Percentiles rank a stretch among this genome's conserved stretches.
These are phyloP conservation scores for Candida dubliniensis DNA, from an alignment of 1,139 yeast genomes.

Conservation along the genomic window DNA sequence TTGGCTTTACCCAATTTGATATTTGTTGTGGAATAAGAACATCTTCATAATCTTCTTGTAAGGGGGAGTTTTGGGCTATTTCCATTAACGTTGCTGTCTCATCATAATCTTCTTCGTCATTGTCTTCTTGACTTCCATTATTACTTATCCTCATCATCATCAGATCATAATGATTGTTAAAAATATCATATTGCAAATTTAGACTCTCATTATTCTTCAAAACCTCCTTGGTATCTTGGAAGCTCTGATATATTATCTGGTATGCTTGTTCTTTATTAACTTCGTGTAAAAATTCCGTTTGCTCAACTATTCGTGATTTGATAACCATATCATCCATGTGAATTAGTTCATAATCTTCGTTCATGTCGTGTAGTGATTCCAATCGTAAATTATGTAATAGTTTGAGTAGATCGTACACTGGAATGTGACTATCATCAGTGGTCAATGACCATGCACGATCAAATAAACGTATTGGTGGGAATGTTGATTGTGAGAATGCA, in stretches of 20 bases:
- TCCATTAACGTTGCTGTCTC: slow-evolving; percentile 17
- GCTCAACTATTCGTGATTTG: slow-evolving; percentile 6
- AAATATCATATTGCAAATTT: background rate
- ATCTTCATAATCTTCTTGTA: background rate
- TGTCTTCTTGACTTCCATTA: slow-evolving; percentile 5
- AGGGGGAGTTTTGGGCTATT: background rate
- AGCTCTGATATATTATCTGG: slow-evolving; percentile 7
- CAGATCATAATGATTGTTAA: background rate
- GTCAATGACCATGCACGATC: slow-evolving; percentile 11
- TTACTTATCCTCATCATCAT: background rate
- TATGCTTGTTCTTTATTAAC: slow-evolving; percentile 10
- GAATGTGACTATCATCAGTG: slow-evolving; percentile 1
- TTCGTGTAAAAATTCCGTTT: background rate
- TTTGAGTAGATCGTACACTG: slow-evolving; percentile 4
- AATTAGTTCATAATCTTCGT: slow-evolving; percentile 2
- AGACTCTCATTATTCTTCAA: slow-evolving; percentile 1
- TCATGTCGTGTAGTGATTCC: background rate
- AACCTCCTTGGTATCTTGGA: slow-evolving; percentile 7
- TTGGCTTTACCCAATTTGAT: background rate
- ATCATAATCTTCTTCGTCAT: slow-evolving; percentile 12
- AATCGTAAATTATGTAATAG: slow-evolving; percentile 8
- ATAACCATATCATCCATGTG: slow-evolving; percentile 5
- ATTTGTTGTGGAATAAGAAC: background rate
- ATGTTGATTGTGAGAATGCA: too few relatives aligned
- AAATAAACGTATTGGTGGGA: slow-evolving; percentile 3